Percentiles rank a stretch among this genome's conserved stretches.
Evolutionary conservation across 345 rosid genomes (phyloP).

Genomic region (Microthlaspi erraticum): DNA sequence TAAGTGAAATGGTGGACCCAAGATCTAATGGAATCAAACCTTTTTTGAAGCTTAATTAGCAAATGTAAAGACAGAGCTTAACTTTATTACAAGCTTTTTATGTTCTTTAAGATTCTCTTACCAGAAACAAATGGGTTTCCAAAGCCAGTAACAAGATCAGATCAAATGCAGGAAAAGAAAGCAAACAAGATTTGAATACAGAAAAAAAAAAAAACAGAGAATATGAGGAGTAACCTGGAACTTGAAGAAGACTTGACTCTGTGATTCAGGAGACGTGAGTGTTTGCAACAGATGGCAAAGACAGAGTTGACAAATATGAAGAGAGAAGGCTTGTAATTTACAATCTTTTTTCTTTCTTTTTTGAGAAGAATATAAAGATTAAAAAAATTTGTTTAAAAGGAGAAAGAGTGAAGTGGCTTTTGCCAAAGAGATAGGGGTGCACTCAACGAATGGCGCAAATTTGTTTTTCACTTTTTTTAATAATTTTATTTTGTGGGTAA

Average conservation of each 20-base stretch:
- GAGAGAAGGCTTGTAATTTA: conserved; percentile 2
- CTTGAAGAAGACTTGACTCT: conserved; percentile 32
- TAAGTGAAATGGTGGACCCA: conserved; percentile 38
- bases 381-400: not conserved
- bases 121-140: conserved; percentile 33
- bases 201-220: not conserved
- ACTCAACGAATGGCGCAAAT: conserved; percentile 65
- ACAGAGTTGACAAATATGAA: conserved; percentile 31
- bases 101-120: conserved; percentile 21
- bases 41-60: conserved; percentile 19
- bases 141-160: conserved; percentile 27
- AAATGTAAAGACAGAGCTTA: conserved; percentile 27
- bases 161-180: conserved; percentile 15
- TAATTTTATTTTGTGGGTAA: not conserved
- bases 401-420: conserved; percentile 53
- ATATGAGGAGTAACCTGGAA: conserved; percentile 22
- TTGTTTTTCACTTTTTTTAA: conserved; percentile 45
- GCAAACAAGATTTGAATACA: not conserved
- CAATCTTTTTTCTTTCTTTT: conserved; percentile 8
- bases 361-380: not conserved
- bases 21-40: conserved; percentile 29
- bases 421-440: conserved; percentile 81
- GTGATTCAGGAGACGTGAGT: conserved; percentile 34
- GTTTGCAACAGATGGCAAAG: conserved; percentile 42
- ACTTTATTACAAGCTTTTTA: conserved; percentile 16